Evolutionary conservation across 2,329 filamentous ascomycete species (phyloP).

Genomic region (Alternaria metachromatica): DNA sequence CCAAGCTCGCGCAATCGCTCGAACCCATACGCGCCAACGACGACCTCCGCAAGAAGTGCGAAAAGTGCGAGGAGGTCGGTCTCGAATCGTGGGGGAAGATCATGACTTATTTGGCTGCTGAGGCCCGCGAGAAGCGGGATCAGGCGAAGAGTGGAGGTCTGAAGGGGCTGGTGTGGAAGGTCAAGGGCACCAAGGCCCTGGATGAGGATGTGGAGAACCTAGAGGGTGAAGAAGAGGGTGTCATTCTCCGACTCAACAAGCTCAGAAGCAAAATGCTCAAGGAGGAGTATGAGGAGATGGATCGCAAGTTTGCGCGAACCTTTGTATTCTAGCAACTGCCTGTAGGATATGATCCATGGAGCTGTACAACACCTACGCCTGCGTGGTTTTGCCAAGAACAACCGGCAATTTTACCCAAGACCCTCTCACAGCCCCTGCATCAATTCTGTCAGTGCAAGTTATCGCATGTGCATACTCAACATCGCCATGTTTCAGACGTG

Average conservation of each 20-base stretch:
- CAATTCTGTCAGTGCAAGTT: background rate
- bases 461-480: background rate
- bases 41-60: constrained; percentile 67
- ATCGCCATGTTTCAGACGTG: constrained; percentile 6
- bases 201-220: constrained; percentile 40
- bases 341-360: constrained; percentile 1
- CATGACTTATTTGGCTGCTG: constrained; percentile 68
- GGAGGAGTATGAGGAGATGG: constrained; percentile 46
- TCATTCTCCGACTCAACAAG: constrained; percentile 43
- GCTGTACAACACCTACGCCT: background rate
- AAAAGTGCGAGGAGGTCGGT: constrained; percentile 77
- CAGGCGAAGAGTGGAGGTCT: constrained; percentile 27
- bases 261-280: constrained; percentile 41
- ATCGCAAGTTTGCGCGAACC: constrained; percentile 43
- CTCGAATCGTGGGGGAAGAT: constrained; percentile 85
- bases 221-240: constrained; percentile 46
- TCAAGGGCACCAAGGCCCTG: constrained; percentile 33
- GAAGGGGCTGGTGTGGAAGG: constrained; percentile 32
- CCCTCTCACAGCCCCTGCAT: background rate
- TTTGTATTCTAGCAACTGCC: constrained; percentile 41
- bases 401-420: background rate
- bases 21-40: constrained; percentile 49
- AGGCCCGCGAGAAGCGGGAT: constrained; percentile 49
- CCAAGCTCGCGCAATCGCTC: constrained; percentile 68
- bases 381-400: background rate